Conservation (phyloP, 164 flowering plant genomes). For the Akebia trifoliata region DNA sequence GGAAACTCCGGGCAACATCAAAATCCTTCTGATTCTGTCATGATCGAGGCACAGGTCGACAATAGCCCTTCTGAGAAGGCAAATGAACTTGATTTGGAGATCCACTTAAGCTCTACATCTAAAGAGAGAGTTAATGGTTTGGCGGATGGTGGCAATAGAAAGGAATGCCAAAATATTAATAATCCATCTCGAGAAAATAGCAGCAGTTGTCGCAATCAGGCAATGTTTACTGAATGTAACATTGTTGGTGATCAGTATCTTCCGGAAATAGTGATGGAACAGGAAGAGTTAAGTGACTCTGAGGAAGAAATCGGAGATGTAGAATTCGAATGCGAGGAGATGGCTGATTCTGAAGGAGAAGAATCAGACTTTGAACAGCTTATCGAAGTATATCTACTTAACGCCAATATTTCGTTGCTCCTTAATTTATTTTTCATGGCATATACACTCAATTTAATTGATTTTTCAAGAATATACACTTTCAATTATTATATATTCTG, state of each 20-base stretch:
- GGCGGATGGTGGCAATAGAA: constrained; percentile 4
- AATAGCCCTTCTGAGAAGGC: constrained; percentile 26
- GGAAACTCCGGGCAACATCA: constrained; percentile 18
- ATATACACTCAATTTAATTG: too few relatives aligned
- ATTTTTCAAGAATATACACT: too few relatives aligned
- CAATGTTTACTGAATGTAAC: constrained; percentile 23
- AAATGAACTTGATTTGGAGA: constrained; percentile 68
- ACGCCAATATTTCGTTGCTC: constrained; percentile 9
- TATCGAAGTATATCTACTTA: constrained; percentile 25
- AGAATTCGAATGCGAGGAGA: constrained; percentile 95
- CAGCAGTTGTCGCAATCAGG: constrained; percentile 12
- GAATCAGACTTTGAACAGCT: constrained; percentile 42
- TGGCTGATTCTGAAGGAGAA: constrained; percentile 87
- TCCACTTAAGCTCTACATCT: constrained; percentile 57
- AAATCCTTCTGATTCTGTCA: constrained; percentile 19
- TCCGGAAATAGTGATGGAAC: constrained; percentile 90
- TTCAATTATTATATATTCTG: too few relatives aligned
- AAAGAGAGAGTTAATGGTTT: constrained; percentile 26
- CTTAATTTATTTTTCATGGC: too few relatives aligned
- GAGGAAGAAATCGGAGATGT: constrained; percentile 83
- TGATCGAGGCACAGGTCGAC: constrained; percentile 11
- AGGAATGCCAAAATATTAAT: constrained; percentile 5
- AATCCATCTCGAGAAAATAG: background rate
- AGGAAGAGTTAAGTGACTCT: constrained; percentile 95
- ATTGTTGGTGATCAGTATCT: constrained; percentile 44